Conservation (phyloP, 331 rosid species). For the Rhamnella rubrinervis region DNA sequence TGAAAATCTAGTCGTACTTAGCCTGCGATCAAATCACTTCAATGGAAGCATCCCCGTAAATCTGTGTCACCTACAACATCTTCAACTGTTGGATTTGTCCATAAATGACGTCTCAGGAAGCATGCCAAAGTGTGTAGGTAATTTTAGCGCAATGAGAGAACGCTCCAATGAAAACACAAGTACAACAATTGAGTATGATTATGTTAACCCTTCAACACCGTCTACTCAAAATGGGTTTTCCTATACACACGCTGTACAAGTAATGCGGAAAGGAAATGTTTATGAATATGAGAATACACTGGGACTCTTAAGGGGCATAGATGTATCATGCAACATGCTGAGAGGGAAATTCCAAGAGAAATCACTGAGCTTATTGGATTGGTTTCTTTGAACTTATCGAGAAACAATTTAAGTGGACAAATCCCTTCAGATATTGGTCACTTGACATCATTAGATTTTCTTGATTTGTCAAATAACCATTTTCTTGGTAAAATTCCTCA, state of each 20-base stretch:
- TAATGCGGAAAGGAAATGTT: not conserved
- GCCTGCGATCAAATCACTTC: not conserved
- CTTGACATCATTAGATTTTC: not conserved
- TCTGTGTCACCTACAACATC: not conserved
- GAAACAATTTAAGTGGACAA: not conserved
- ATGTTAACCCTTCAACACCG: not conserved
- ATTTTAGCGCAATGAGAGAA: not conserved
- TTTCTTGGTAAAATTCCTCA: not conserved
- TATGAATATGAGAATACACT: not conserved
- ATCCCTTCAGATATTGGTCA: not conserved
- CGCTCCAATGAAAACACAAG: not conserved
- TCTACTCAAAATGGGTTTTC: not conserved
- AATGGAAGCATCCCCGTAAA: not conserved
- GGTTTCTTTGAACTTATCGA: constrained; percentile 4
- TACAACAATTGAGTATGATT: too few species aligned
- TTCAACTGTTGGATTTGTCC: not conserved
- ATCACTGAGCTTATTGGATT: not conserved
- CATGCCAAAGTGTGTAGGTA: not conserved
- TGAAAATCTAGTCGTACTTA: not conserved
- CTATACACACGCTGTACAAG: not conserved
- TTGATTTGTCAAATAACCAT: not conserved
- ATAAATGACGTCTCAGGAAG: not conserved
- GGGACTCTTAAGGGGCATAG: not conserved
- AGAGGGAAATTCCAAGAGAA: not conserved
- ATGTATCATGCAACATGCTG: not conserved